Conservation (phyloP, 768 basidiomycete species). For the Daedalea quercina region DNA sequence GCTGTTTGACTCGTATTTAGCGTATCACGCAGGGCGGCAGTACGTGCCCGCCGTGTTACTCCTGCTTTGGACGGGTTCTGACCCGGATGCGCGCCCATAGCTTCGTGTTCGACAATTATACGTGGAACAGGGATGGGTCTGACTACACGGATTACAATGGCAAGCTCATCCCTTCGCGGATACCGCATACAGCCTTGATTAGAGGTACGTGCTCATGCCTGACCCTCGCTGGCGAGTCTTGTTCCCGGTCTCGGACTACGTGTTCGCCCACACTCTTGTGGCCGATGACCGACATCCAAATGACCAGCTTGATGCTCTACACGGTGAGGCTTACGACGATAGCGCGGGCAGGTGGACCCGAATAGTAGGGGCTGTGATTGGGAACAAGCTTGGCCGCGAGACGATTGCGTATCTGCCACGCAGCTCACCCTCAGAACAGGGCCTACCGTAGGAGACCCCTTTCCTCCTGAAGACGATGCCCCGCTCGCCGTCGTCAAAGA, state of each 20-base stretch:
- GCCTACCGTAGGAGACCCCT: constrained; percentile 34
- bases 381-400: not conserved
- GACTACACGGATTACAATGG: constrained; percentile 39
- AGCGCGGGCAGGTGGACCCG: too few species aligned
- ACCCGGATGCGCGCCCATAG: constrained; percentile 11
- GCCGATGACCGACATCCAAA: too few species aligned
- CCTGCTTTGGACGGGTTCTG: not conserved
- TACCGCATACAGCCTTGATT: constrained; percentile 47
- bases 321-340: too few species aligned
- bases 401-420: constrained; percentile 6
- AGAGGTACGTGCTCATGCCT: constrained; percentile 30
- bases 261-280: too few species aligned
- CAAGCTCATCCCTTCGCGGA: constrained; percentile 42
- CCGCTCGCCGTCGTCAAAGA: constrained; percentile 30
- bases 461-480: constrained; percentile 26
- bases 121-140: constrained; percentile 37
- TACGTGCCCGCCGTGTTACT: constrained; percentile 15
- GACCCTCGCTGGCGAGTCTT: too few species aligned
- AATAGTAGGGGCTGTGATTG: too few species aligned
- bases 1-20: constrained; percentile 26
- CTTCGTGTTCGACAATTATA: constrained; percentile 50
- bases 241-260: too few species aligned
- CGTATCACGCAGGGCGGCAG: constrained; percentile 30
- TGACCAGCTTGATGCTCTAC: too few species aligned
- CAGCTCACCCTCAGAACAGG: constrained; percentile 19